phyloP scores from a whole-genome alignment of 2,329 filamentous ascomycete species.

The Neodidymelliopsis sp. region DNA sequence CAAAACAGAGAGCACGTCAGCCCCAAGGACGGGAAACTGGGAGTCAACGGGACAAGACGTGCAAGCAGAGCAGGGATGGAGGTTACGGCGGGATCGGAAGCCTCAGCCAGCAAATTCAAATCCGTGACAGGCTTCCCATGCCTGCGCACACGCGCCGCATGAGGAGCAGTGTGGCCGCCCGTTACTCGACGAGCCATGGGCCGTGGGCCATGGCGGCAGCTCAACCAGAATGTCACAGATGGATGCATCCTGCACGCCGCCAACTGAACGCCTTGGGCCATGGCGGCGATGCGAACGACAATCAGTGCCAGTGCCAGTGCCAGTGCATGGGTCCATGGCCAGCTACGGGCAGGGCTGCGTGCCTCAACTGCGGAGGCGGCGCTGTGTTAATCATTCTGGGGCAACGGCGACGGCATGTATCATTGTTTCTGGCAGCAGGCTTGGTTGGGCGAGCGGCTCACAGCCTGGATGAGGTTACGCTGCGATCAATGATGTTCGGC shows the following conservation, averaged over 20 bases:
- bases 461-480: conserved; percentile 28
- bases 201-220: too few species aligned
- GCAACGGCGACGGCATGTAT: conserved; percentile 25
- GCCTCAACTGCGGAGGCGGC: conserved; percentile 19
- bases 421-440: conserved; percentile 26
- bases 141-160: conserved; percentile 22
- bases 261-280: too few species aligned
- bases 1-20: conserved; percentile 43
- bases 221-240: conserved; percentile 29
- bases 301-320: conserved; percentile 4
- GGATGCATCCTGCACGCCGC: too few species aligned
- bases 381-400: conserved; percentile 27
- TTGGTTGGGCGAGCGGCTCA: conserved; percentile 23
- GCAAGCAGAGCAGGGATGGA: conserved; percentile 32
- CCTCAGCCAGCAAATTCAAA: conserved; percentile 30
- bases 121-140: conserved; percentile 1
- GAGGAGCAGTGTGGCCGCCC: conserved; percentile 22
- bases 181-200: conserved; percentile 12
- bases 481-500: conserved; percentile 26
- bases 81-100: conserved; percentile 24
- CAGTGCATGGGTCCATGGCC: conserved; percentile 2
- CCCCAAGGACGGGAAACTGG: conserved; percentile 25
- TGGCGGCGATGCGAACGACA: conserved; percentile 8
- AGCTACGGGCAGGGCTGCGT: conserved; percentile 2
- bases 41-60: conserved; percentile 12